phyloP scores from a whole-genome alignment of 2,329 filamentous ascomycete genomes.

The Colletotrichum horii region DNA sequence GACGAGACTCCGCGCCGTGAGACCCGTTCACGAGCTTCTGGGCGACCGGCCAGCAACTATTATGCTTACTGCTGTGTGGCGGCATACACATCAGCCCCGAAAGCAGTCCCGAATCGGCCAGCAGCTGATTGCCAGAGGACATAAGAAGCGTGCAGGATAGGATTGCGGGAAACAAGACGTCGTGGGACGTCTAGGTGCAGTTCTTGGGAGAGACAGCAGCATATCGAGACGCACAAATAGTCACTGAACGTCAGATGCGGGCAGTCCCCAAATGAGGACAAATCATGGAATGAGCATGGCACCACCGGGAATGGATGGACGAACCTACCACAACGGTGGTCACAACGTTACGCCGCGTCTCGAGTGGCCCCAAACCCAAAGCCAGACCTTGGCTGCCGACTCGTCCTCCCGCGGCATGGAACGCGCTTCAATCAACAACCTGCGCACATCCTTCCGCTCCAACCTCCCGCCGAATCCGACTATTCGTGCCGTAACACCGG shows the following conservation, averaged over 20 bases:
- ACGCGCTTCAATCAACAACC: conserved; percentile 37
- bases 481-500: conserved; percentile 72
- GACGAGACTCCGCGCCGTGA: background rate
- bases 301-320: conserved; percentile 52
- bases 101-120: background rate
- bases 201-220: background rate
- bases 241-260: conserved; percentile 13
- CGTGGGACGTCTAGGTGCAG: conserved; percentile 5
- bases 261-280: conserved; percentile 36
- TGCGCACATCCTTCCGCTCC: conserved; percentile 38
- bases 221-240: background rate
- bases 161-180: conserved; percentile 5
- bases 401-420: conserved; percentile 31
- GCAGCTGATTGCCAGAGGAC: background rate
- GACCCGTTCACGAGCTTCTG: background rate
- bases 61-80: conserved; percentile 16
- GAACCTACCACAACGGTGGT: conserved; percentile 39
- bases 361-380: conserved; percentile 36
- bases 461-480: conserved; percentile 42
- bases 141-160: conserved; percentile 2
- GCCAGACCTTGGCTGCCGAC: conserved; percentile 22
- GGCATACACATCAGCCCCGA: background rate
- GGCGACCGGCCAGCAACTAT: background rate
- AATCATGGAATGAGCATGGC: conserved; percentile 51
- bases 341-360: conserved; percentile 39